These are phyloP conservation scores for Penicillium aurantiogriseum DNA, from an alignment of 2,329 filamentous ascomycete genomes.

Conservation along the genomic window DNA sequence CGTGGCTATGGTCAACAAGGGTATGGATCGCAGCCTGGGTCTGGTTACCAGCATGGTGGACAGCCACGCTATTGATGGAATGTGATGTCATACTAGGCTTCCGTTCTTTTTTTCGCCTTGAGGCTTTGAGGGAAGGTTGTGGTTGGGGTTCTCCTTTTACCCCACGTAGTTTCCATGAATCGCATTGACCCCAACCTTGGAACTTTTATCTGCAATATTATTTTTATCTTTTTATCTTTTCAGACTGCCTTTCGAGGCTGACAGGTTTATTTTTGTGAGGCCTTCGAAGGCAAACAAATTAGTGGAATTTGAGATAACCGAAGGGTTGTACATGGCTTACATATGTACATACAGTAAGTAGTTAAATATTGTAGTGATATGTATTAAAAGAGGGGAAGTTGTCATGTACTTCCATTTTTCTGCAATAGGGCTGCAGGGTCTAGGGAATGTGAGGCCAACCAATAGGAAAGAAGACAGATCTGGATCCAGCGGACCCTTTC, in stretches of 20 bases:
- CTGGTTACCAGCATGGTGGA: slow-evolving; percentile 21
- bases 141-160: not conserved
- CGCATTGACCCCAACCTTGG: not conserved
- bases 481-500: not conserved
- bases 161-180: not conserved
- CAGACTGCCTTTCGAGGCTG: no score
- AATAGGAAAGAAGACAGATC: not conserved
- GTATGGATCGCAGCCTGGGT: slow-evolving; percentile 21
- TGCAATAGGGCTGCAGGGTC: not conserved
- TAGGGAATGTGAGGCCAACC: slow-evolving; percentile 1
- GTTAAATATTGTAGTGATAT: no score
- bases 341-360: no score
- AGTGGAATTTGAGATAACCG: not conserved
- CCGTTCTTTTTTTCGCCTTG: not conserved
- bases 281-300: not conserved
- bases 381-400: not conserved
- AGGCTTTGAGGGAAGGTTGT: not conserved
- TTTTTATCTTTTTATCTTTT: not conserved
- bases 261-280: not conserved
- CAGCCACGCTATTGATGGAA: slow-evolving; percentile 23
- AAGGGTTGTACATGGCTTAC: not conserved
- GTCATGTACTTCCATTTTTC: not conserved
- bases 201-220: not conserved
- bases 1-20: slow-evolving; percentile 26
- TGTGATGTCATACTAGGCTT: slow-evolving; percentile 14